Percentiles rank a stretch among this genome's conserved stretches.
phyloP scores from a whole-genome alignment of 441 rosid species.

The Brassica balearica region DNA sequence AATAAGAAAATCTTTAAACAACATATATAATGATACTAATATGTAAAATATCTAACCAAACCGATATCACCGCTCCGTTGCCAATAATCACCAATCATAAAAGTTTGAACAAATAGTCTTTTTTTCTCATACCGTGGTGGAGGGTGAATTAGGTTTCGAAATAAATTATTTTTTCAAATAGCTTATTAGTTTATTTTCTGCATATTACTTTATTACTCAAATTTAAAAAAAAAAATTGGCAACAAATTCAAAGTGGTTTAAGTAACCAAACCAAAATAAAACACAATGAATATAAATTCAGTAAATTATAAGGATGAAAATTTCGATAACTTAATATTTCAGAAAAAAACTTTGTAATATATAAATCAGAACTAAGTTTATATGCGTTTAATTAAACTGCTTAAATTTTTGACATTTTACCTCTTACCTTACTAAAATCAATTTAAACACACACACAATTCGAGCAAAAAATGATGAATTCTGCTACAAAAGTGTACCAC shows the following conservation, averaged over 20 bases:
- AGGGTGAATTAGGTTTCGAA: neutral
- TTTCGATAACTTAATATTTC: too few relatives aligned
- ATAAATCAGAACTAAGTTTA: too few relatives aligned
- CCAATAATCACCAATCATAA: neutral
- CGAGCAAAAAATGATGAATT: too few relatives aligned
- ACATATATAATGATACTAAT: neutral
- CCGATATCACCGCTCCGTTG: neutral
- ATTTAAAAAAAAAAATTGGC: too few relatives aligned
- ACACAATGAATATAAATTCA: neutral
- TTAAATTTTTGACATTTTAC: neutral
- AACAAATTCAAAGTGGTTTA: neutral
- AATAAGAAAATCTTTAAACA: neutral
- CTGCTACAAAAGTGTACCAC: too few relatives aligned
- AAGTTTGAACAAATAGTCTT: neutral
- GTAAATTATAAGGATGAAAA: neutral
- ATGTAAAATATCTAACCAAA: neutral
- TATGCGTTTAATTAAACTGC: neutral
- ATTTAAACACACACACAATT: too few relatives aligned
- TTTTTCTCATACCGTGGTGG: neutral
- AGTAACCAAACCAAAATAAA: neutral
- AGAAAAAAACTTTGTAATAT: neutral
- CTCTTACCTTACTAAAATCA: neutral
- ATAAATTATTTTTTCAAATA: too few relatives aligned
- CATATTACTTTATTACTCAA: neutral
- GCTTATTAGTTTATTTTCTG: too few relatives aligned